Conservation (phyloP, 257 asterid genomes). For the Salvia rosmarinus region DNA sequence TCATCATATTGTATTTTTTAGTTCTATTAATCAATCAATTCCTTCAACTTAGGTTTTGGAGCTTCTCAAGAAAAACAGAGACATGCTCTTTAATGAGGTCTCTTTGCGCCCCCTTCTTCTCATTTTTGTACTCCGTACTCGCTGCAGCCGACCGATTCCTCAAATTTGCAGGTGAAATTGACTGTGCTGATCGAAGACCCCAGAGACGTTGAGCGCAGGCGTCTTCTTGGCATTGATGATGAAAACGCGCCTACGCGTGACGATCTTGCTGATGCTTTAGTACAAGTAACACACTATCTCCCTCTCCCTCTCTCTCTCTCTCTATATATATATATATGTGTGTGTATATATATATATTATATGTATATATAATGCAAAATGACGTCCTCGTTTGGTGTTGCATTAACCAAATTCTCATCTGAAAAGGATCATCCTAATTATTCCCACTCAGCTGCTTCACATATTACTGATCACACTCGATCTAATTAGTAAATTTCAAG, state of each 20-base stretch:
- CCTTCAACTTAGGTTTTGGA: conserved; percentile 63
- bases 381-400: background rate
- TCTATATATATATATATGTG: too few species aligned
- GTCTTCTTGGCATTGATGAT: conserved; percentile 92
- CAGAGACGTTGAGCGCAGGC: conserved; percentile 88
- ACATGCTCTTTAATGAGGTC: conserved; percentile 91
- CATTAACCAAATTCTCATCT: background rate
- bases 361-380: too few species aligned
- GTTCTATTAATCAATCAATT: background rate
- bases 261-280: conserved; percentile 78
- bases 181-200: conserved; percentile 95
- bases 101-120: background rate
- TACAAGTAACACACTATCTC: conserved; percentile 53
- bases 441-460: background rate
- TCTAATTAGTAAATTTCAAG: background rate
- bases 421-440: background rate
- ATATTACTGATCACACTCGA: background rate
- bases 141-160: background rate
- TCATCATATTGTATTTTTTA: background rate
- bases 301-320: too few species aligned
- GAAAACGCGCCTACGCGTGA: conserved; percentile 94
- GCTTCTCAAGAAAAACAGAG: conserved; percentile 82
- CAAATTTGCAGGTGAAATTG: conserved; percentile 63
- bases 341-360: too few species aligned
- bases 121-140: background rate